These are phyloP conservation scores for Phtheirospermum japonicum DNA, from an alignment of 257 asterid species.

Conservation along the genomic window DNA sequence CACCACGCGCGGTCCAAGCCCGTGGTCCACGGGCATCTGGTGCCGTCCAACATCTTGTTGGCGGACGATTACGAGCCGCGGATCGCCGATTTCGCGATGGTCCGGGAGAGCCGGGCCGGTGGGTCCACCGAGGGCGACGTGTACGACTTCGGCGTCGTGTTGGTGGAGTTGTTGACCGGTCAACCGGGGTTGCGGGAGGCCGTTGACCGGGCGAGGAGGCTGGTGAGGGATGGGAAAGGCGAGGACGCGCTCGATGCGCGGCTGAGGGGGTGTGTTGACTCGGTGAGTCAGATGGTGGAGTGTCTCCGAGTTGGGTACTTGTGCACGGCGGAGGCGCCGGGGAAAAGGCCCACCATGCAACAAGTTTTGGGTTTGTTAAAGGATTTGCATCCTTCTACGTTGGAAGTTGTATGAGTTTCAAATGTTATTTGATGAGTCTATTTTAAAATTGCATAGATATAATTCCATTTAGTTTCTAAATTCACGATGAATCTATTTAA, in stretches of 20 bases:
- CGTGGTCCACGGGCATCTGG: conserved; percentile 75
- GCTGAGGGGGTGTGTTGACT: conserved; percentile 47
- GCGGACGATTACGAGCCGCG: conserved; percentile 82
- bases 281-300: conserved; percentile 74
- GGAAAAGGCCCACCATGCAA: conserved; percentile 81
- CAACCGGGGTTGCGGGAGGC: conserved; percentile 41
- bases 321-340: conserved; percentile 79
- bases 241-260: conserved; percentile 61
- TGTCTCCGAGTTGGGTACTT: conserved; percentile 82
- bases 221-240: conserved; percentile 61
- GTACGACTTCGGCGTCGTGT: conserved; percentile 66
- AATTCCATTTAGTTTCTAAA: too few species aligned
- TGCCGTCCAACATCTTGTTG: conserved; percentile 57
- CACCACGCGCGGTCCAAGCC: conserved; percentile 89
- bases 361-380: conserved; percentile 86
- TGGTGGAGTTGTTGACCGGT: conserved; percentile 70
- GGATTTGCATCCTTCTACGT: conserved; percentile 48
- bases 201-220: conserved; percentile 50
- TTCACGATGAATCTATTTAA: too few species aligned
- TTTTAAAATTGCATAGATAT: background rate
- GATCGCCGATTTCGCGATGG: conserved; percentile 61
- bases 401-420: conserved; percentile 30
- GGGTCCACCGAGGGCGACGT: conserved; percentile 64
- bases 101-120: conserved; percentile 28
- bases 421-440: background rate